A percentile compares a stretch with the other conserved stretches of the same genome.
Evolutionary conservation across 345 rosid genomes (phyloP).

Genomic region (Bretschneidera sinensis): DNA sequence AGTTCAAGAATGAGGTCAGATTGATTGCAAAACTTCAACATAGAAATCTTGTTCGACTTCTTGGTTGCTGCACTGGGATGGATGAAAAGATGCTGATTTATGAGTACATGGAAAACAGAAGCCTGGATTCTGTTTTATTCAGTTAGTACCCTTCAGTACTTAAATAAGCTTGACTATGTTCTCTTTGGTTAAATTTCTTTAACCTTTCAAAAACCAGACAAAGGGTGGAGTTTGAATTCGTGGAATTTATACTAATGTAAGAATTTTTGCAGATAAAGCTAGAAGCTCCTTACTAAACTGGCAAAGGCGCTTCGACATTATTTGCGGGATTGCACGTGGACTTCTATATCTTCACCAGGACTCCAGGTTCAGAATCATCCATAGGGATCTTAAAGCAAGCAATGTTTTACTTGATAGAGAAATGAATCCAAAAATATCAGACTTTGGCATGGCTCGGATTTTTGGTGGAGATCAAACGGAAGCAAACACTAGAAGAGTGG

Average conservation of each 20-base stretch:
- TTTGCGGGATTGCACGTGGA: slow-evolving; percentile 74
- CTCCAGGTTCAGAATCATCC: slow-evolving; percentile 74
- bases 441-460: slow-evolving; percentile 87
- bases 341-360: slow-evolving; percentile 78
- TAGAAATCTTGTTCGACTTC: slow-evolving; percentile 67
- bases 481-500: slow-evolving; percentile 52
- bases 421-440: slow-evolving; percentile 69
- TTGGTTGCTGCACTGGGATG: slow-evolving; percentile 59
- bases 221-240: neutral
- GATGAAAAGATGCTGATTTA: slow-evolving; percentile 78
- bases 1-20: slow-evolving; percentile 80
- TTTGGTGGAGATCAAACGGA: slow-evolving; percentile 69
- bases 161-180: too few species aligned
- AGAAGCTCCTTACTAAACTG: slow-evolving; percentile 45
- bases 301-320: slow-evolving; percentile 57
- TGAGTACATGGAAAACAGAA: slow-evolving; percentile 76
- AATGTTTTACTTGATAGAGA: slow-evolving; percentile 62
- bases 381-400: slow-evolving; percentile 79
- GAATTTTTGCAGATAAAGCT: slow-evolving; percentile 35
- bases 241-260: neutral
- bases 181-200: too few species aligned
- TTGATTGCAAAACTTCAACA: slow-evolving; percentile 83
- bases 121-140: slow-evolving; percentile 69
- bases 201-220: neutral
- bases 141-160: slow-evolving; percentile 37